Evolutionary conservation across 371 early-diverging fungal genomes (phyloP).

Genomic region (Apophysomyces elegans): DNA sequence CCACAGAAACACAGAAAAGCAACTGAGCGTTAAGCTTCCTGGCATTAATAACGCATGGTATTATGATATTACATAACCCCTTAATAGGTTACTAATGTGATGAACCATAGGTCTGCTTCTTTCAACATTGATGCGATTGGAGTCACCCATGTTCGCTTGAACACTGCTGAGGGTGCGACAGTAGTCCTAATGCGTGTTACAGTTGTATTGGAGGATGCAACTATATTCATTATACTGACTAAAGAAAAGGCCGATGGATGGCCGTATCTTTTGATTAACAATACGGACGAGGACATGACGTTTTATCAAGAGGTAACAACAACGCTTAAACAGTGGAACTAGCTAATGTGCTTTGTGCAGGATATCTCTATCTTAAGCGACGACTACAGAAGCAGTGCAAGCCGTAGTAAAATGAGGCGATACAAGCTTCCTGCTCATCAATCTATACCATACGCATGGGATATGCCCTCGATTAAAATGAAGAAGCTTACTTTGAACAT

Average conservation of each 20-base stretch:
- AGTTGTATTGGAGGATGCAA: slow-evolving; percentile 83
- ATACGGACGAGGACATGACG: slow-evolving; percentile 76
- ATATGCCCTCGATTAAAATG: slow-evolving; percentile 79
- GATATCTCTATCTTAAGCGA: slow-evolving; percentile 41
- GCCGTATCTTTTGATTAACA: slow-evolving; percentile 93
- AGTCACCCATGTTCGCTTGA: slow-evolving; percentile 76
- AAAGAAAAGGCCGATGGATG: slow-evolving; percentile 78
- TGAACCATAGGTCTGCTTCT: slow-evolving; percentile 75
- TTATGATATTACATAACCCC: not conserved
- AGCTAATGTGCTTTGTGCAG: slow-evolving; percentile 4
- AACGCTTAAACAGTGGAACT: not conserved
- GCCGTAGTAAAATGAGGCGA: slow-evolving; percentile 34
- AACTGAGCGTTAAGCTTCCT: slow-evolving; percentile 73
- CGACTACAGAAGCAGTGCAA: slow-evolving; percentile 29
- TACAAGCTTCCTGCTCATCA: slow-evolving; percentile 71
- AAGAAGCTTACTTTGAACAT: slow-evolving; percentile 78
- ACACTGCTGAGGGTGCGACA: slow-evolving; percentile 53
- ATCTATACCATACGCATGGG: slow-evolving; percentile 92
- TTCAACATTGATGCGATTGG: slow-evolving; percentile 91
- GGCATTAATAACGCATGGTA: slow-evolving; percentile 81
- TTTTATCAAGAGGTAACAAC: slow-evolving; percentile 76
- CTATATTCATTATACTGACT: slow-evolving; percentile 84
- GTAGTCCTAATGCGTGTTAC: slow-evolving; percentile 79
- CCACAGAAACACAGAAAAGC: slow-evolving; percentile 61
- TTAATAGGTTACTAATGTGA: not conserved